Evolutionary conservation across 2,329 filamentous ascomycete genomes (phyloP), one percentile per base, ranked within the genome.

Genomic region (Corynespora cassiicola): DNA sequence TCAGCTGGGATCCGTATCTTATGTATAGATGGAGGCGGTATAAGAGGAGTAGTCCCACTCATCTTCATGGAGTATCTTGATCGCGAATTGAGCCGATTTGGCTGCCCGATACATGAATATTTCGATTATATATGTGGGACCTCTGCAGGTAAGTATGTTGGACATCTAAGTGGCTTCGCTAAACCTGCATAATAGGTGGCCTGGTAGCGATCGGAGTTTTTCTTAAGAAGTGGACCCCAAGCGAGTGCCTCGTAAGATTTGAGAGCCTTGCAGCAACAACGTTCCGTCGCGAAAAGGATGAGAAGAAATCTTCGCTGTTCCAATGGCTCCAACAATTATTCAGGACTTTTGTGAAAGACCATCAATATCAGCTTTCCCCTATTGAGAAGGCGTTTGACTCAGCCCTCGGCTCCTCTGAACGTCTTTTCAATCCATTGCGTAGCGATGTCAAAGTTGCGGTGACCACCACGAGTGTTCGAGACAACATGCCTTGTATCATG

Each of bases 1-100:
- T 70, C 66, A 5, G 55, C 61, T 18, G 53, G 63, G 10, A 40
- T 66, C 9, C 39, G 65, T 22, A 44, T 71, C 12, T 42, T 72
- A 7, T 58, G 58, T 37, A 53, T 73, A 39, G 66, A 73, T 52
- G 65, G 66, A 9, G 66, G 66, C 7, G 56, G 59, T 3, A 33
- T 58, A 8, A 40, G 53, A 26, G 53, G 58, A 1, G 44, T 63
- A n/a, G 45, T 61, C 14, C 55, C 52, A 8, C 39, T 63, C 18
- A 32, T 33, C 5, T 48, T 56, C 31, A 40, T 63, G 4, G 22
- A 41, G 12, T 22, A 42, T 15, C 12, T 63, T 3, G 44, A 62
- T 17, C 20, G 27, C 3, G 16, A 31, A 12, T 36, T 63, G 4
- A n/a, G 21, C 7, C 9, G 16, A 7, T 42, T 57, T 19, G 29